Evolutionary conservation across 768 basidiomycete species (phyloP).

Genomic region (Xerocomellus intermedius): DNA sequence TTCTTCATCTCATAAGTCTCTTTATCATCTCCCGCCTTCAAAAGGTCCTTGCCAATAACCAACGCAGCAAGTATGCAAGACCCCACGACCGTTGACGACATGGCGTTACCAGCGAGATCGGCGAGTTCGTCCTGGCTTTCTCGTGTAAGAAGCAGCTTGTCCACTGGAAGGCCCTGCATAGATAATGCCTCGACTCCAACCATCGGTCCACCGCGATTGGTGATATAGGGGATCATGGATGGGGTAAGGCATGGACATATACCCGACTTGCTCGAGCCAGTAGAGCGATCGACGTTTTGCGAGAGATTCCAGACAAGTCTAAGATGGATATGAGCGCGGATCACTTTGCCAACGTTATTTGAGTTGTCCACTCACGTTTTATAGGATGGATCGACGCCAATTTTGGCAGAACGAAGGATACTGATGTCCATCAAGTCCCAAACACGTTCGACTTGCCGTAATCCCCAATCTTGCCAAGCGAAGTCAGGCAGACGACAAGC

Average conservation of each 20-base stretch:
- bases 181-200: constrained; percentile 89
- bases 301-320: constrained; percentile 95
- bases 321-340: constrained; percentile 6
- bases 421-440: constrained; percentile 96
- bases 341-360: background rate
- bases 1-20: constrained; percentile 69
- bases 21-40: constrained; percentile 64
- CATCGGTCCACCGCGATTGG: constrained; percentile 95
- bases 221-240: constrained; percentile 95
- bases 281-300: constrained; percentile 93
- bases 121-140: constrained; percentile 93
- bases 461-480: constrained; percentile 92
- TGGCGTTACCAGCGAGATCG: constrained; percentile 94
- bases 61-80: constrained; percentile 84
- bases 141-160: constrained; percentile 86
- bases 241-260: constrained; percentile 94
- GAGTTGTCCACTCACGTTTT: constrained; percentile 66
- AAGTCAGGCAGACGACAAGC: constrained; percentile 85
- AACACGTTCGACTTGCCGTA: constrained; percentile 90
- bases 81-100: constrained; percentile 97
- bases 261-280: constrained; percentile 74
- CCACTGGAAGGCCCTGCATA: constrained; percentile 92
- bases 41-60: constrained; percentile 59
- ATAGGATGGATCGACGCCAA: constrained; percentile 81
- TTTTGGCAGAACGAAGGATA: constrained; percentile 73